phyloP scores from a whole-genome alignment of 1,284 basidiomycete species.

The Apiotrichum gracile region DNA sequence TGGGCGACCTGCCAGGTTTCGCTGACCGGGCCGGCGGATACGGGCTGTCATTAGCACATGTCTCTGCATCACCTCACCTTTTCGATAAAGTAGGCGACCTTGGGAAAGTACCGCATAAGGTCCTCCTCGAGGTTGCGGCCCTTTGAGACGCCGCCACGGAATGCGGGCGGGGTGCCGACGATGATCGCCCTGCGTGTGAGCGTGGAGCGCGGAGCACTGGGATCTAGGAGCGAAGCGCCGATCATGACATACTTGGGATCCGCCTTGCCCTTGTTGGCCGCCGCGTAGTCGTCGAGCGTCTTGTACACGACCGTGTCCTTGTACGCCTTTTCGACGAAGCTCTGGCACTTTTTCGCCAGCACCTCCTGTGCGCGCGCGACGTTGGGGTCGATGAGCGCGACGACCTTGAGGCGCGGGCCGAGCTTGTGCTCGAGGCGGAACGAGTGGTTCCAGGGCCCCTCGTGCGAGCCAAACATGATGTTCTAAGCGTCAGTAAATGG shows the following conservation, averaged over 20 bases:
- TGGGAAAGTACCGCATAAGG: conserved; percentile 83
- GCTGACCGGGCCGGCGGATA: conserved; percentile 70
- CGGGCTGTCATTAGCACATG: conserved; percentile 50
- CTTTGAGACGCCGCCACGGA: conserved; percentile 69
- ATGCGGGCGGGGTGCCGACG: conserved; percentile 89
- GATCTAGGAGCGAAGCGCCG: too few relatives aligned
- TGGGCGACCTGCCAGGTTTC: conserved; percentile 59
- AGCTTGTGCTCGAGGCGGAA: conserved; percentile 95
- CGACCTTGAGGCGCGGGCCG: conserved; percentile 90
- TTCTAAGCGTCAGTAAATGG: conserved; percentile 48
- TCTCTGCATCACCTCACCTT: conserved; percentile 48
- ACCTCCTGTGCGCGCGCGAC: conserved; percentile 72
- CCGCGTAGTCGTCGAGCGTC: conserved; percentile 75
- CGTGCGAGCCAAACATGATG: conserved; percentile 86
- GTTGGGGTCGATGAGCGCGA: conserved; percentile 88
- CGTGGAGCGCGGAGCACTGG: too few relatives aligned
- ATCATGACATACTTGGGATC: conserved; percentile 48
- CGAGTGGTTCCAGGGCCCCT: conserved; percentile 67
- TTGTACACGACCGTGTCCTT: conserved; percentile 83
- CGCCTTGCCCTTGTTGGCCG: conserved; percentile 53
- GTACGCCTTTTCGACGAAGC: conserved; percentile 91
- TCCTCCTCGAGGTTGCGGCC: conserved; percentile 86
- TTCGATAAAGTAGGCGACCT: conserved; percentile 87
- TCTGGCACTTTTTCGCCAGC: conserved; percentile 83
- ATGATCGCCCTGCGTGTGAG: conserved; percentile 59